phyloP scores from a whole-genome alignment of 192 early-diverging fungal species.

The Coemansia sp. region DNA sequence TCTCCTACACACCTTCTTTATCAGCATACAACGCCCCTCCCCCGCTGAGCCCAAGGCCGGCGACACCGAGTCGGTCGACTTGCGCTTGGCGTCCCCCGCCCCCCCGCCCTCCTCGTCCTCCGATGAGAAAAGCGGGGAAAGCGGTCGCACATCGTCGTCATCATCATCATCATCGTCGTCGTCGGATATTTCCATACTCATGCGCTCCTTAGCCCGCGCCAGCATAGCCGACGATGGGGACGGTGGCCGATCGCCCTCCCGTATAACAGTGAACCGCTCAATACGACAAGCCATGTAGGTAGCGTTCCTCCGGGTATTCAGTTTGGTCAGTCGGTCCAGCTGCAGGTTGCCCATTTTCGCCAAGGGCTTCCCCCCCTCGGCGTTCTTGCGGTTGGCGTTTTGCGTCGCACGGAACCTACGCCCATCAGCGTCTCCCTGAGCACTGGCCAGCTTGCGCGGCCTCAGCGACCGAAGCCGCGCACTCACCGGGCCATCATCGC shows the following conservation, averaged over 20 bases:
- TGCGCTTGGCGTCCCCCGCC: constrained; percentile 17
- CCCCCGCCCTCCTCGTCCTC: not conserved
- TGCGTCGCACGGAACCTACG: constrained; percentile 38
- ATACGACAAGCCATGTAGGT: constrained; percentile 47
- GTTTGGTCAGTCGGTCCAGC: constrained; percentile 51
- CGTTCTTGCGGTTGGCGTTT: not conserved
- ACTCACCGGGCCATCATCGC: constrained; percentile 8
- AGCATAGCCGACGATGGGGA: constrained; percentile 47
- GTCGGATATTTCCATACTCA: not conserved
- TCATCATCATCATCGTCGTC: constrained; percentile 1
- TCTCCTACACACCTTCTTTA: constrained; percentile 23
- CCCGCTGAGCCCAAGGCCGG: not conserved
- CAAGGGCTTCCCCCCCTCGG: constrained; percentile 7
- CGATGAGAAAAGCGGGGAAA: not conserved
- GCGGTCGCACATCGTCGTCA: not conserved
- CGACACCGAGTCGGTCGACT: constrained; percentile 11
- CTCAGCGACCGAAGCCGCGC: constrained; percentile 34
- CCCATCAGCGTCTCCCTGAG: not conserved
- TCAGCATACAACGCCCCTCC: not conserved
- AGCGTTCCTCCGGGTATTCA: constrained; percentile 46
- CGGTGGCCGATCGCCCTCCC: constrained; percentile 31
- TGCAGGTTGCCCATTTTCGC: constrained; percentile 42
- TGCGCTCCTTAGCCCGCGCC: constrained; percentile 23
- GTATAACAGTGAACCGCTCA: constrained; percentile 15
- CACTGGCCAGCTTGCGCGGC: constrained; percentile 13